Evolutionary conservation across 805 yeast species (phyloP).

Genomic region (Candida gorgasii): DNA sequence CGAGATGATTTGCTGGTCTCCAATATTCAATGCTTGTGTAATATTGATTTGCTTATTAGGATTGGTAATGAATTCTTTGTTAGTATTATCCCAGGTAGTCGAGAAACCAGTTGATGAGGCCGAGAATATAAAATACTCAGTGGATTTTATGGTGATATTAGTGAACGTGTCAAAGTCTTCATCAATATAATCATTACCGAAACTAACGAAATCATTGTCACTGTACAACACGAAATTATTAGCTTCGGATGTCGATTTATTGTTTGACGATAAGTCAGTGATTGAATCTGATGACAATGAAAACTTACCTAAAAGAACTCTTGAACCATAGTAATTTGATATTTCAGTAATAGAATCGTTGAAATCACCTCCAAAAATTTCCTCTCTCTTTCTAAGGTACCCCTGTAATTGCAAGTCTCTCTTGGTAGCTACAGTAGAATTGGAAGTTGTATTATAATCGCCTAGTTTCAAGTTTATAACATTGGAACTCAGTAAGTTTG

Average conservation of each 20-base stretch:
- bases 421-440: conserved; percentile 24
- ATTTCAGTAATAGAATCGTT: conserved; percentile 29
- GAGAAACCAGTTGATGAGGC: conserved; percentile 24
- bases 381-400: conserved; percentile 17
- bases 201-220: conserved; percentile 41
- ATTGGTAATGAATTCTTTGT: conserved; percentile 34
- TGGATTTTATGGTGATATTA: conserved; percentile 35
- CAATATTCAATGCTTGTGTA: conserved; percentile 25
- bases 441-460: conserved; percentile 33
- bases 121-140: conserved; percentile 44
- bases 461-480: conserved; percentile 28
- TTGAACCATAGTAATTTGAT: conserved; percentile 19
- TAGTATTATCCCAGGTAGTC: conserved; percentile 44
- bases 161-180: conserved; percentile 30
- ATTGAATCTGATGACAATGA: conserved; percentile 26
- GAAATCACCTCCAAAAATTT: conserved; percentile 32
- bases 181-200: conserved; percentile 35
- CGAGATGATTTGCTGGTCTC: conserved; percentile 32
- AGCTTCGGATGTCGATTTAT: conserved; percentile 23
- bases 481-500: conserved; percentile 28
- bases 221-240: conserved; percentile 39
- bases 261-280: conserved; percentile 28
- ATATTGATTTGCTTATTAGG: conserved; percentile 28
- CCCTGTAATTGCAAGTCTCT: conserved; percentile 20
- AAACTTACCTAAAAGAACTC: conserved; percentile 34